phyloP scores from a whole-genome alignment of 2,329 filamentous ascomycete species.

The Alternaria triticina region DNA sequence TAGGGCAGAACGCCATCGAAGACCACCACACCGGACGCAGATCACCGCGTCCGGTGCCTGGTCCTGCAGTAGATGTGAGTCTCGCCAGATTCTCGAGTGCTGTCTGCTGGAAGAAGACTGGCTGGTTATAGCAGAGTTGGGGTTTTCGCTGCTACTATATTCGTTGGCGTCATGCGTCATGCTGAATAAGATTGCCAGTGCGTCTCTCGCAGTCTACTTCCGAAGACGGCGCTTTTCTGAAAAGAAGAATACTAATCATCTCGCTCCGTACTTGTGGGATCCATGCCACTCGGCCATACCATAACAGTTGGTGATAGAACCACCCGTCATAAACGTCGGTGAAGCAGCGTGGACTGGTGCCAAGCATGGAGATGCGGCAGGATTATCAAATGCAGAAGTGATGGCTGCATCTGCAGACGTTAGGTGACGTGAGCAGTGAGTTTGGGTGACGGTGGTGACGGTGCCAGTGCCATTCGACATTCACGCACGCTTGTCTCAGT shows the following conservation, averaged over 20 bases:
- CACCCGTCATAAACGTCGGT: neutral
- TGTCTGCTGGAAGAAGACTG: neutral
- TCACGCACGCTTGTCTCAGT: neutral
- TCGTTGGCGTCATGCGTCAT: neutral
- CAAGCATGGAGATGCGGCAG: neutral
- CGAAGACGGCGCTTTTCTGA: neutral
- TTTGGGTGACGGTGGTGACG: neutral
- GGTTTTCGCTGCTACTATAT: neutral
- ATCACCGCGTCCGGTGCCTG: slow-evolving; percentile 25
- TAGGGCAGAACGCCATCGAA: slow-evolving; percentile 29
- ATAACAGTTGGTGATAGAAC: neutral
- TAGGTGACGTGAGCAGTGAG: neutral
- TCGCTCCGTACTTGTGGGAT: neutral
- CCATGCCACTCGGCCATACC: neutral
- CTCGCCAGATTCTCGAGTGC: neutral
- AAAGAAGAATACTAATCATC: neutral
- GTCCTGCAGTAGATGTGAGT: slow-evolving; percentile 5
- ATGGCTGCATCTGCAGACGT: neutral
- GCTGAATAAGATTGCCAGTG: neutral
- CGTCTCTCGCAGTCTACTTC: neutral
- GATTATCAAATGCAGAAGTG: neutral
- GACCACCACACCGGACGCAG: slow-evolving; percentile 2
- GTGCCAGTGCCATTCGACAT: neutral
- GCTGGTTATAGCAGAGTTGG: neutral
- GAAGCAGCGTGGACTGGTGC: neutral